Conservation (phyloP, 352 stramenopile genomes). For the Elongisporangium prolatum region DNA sequence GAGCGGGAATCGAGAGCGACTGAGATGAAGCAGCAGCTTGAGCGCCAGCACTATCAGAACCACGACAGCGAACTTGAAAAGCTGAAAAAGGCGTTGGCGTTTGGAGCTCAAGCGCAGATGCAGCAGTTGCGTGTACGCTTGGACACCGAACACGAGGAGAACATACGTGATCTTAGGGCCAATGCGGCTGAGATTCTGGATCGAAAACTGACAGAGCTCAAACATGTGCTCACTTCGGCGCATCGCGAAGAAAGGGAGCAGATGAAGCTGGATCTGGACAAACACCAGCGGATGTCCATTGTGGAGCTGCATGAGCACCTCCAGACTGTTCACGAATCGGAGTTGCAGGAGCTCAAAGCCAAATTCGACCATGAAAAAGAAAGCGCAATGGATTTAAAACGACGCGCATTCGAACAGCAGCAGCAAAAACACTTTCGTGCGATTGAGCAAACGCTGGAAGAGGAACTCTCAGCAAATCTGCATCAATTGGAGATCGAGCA, state of each 20-base stretch:
- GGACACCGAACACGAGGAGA: slow-evolving; percentile 34
- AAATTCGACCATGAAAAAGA: slow-evolving; percentile 18
- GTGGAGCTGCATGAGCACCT: slow-evolving; percentile 50
- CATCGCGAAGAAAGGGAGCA: slow-evolving; percentile 35
- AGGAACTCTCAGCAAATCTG: slow-evolving; percentile 30
- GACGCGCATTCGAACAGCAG: slow-evolving; percentile 22
- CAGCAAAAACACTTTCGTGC: slow-evolving; percentile 27
- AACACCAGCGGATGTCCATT: slow-evolving; percentile 35
- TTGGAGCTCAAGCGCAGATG: slow-evolving; percentile 56
- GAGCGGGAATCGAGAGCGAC: slow-evolving; percentile 40
- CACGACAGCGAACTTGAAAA: slow-evolving; percentile 49
- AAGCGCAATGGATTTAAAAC: slow-evolving; percentile 12
- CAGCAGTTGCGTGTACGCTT: slow-evolving; percentile 47
- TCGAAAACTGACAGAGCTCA: slow-evolving; percentile 32
- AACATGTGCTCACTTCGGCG: slow-evolving; percentile 26
- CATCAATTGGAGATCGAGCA: slow-evolving; percentile 39
- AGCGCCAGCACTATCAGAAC: slow-evolving; percentile 28
- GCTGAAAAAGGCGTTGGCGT: slow-evolving; percentile 45
- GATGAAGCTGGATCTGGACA: slow-evolving; percentile 34
- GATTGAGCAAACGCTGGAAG: slow-evolving; percentile 35
- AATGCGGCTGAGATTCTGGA: slow-evolving; percentile 26
- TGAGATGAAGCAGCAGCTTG: slow-evolving; percentile 35
- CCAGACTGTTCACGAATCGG: slow-evolving; percentile 21
- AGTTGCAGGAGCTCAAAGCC: slow-evolving; percentile 19
- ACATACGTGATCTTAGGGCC: slow-evolving; percentile 17